Evolutionary conservation across 2,329 filamentous ascomycete genomes (phyloP), one percentile per base, ranked within the genome.

Genomic region (Graphiopsis chlorocephala): DNA sequence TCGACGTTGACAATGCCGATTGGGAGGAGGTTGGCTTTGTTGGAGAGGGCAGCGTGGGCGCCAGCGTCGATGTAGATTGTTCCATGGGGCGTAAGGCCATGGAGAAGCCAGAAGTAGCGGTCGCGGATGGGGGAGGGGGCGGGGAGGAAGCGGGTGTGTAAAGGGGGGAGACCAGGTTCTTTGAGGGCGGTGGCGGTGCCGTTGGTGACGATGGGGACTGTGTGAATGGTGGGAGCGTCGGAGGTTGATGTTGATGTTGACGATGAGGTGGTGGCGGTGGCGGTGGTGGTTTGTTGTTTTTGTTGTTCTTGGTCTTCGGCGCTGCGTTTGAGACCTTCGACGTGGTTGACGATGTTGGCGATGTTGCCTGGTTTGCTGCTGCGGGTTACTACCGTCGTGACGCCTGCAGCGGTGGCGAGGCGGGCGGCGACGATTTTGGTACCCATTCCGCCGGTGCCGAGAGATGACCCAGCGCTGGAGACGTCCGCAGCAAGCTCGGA

Each of bases 351-450:
- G 68, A 99, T 97, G 70, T 89, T 88, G 69, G 89, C 82, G 65
- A 99, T 93, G 75, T 98, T 98, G 26, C 92, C 93, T 0, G 95
- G 95, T 68, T 90, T 93, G n/a, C 91, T 95, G 64, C 92, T 96
- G 69, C 90, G 89, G 10, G 95, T 97, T 74, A 99, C 98, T 74
- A 99, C 87, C 3, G 95, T 98, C 1, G 93, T 98, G 38, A 98
- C 94, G 53, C 95, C 95, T 14, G 93, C 95, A 38, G 93, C 95
- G 7, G 93, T 97, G 35, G 94, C 95, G 45, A 99, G 85, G 62
- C 91, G 88, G 28, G 95, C 95, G 61, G 95, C 95, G 28, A 96
- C 89, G 71, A 99, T 97, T 81, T 99, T 99, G 65, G 95, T 99
- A 68, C 90, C 89, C 95, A 99, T 99, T 52, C 95, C 95, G 23